These are phyloP conservation scores for Achaetomiella virescens DNA, from an alignment of 495 filamentous ascomycete species.

Conservation along the genomic window DNA sequence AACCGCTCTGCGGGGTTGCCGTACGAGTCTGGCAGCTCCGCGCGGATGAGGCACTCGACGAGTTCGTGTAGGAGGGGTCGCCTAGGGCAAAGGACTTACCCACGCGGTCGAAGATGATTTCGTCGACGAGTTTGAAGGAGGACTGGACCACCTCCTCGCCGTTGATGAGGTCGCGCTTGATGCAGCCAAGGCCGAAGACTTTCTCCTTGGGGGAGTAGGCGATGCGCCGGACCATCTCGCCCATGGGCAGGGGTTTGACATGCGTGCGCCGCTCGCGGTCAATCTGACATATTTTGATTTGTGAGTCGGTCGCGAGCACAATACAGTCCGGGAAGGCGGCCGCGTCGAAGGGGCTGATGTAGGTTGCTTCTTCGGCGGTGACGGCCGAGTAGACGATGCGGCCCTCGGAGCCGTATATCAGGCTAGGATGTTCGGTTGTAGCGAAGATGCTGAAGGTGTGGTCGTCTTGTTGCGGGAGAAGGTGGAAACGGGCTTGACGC, in stretches of 20 bases:
- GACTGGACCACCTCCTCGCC: constrained; percentile 45
- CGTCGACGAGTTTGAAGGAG: constrained; percentile 48
- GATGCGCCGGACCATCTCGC: constrained; percentile 79
- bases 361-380: constrained; percentile 80
- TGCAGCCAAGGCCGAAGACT: constrained; percentile 80
- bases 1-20: constrained; percentile 70
- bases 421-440: constrained; percentile 84
- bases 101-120: constrained; percentile 42
- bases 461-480: constrained; percentile 54
- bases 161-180: constrained; percentile 51
- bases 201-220: constrained; percentile 75
- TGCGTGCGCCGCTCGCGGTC: constrained; percentile 84
- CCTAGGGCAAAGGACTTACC: constrained; percentile 38
- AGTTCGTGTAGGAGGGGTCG: constrained; percentile 59
- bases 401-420: constrained; percentile 85
- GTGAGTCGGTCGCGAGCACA: constrained; percentile 66
- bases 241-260: constrained; percentile 67
- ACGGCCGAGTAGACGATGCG: constrained; percentile 89
- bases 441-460: constrained; percentile 73
- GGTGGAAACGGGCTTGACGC: constrained; percentile 71
- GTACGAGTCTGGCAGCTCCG: constrained; percentile 58
- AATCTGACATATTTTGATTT: constrained; percentile 74
- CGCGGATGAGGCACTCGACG: constrained; percentile 76
- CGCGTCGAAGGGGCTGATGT: constrained; percentile 74
- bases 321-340: constrained; percentile 76